Conservation (phyloP, 1,139 yeast genomes). For the Candida dubliniensis region DNA sequence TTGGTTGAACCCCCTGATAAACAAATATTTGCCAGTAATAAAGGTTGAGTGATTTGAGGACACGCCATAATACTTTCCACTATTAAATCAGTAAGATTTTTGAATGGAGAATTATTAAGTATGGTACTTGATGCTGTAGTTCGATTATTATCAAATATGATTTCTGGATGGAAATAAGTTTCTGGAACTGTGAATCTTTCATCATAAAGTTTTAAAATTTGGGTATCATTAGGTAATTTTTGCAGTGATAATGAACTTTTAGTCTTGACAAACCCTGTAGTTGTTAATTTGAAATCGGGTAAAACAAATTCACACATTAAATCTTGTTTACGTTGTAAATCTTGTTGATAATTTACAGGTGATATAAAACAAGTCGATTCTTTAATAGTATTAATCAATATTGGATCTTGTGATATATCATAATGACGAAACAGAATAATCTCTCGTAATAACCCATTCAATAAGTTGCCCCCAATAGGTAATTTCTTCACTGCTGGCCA, state of each 20-base stretch:
- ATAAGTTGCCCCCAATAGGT: slow-evolving; percentile 80
- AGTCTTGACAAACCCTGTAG: slow-evolving; percentile 57
- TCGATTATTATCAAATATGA: slow-evolving; percentile 43
- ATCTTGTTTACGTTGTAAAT: slow-evolving; percentile 41
- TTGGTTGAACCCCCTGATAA: slow-evolving; percentile 83
- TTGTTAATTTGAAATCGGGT: slow-evolving; percentile 83
- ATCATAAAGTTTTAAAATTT: slow-evolving; percentile 67
- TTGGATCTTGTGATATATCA: slow-evolving; percentile 89
- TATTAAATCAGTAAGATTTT: slow-evolving; percentile 72
- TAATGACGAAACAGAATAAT: slow-evolving; percentile 87
- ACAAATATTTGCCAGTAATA: slow-evolving; percentile 76
- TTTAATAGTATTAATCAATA: slow-evolving; percentile 80
- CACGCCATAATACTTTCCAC: slow-evolving; percentile 67
- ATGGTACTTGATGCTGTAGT: slow-evolving; percentile 28
- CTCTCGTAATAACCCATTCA: slow-evolving; percentile 82
- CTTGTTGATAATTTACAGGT: slow-evolving; percentile 52
- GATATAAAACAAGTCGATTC: slow-evolving; percentile 71
- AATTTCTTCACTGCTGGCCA: slow-evolving; percentile 77
- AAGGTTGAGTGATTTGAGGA: slow-evolving; percentile 74
- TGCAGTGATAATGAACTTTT: slow-evolving; percentile 11
- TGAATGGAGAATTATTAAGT: slow-evolving; percentile 58
- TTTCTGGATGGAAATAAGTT: slow-evolving; percentile 80
- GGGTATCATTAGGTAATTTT: slow-evolving; percentile 44
- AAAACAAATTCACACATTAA: slow-evolving; percentile 64
- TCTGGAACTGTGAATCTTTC: slow-evolving; percentile 91